Percentiles rank a stretch among this genome's conserved stretches.
phyloP scores from a whole-genome alignment of 2,329 filamentous ascomycete genomes.

The Atkinsonella hypoxylon region DNA sequence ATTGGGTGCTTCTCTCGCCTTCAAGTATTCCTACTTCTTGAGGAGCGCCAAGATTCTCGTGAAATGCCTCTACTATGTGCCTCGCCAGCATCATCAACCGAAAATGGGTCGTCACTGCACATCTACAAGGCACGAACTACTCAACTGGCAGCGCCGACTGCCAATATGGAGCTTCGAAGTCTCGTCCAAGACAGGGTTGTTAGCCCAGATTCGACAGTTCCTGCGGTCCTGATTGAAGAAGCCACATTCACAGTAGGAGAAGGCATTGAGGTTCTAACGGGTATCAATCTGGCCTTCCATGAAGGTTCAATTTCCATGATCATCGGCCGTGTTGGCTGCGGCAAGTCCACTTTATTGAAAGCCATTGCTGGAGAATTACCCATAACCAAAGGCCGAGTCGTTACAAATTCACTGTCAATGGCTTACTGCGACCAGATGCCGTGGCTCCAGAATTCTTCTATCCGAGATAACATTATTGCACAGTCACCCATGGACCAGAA shows the following conservation, averaged over 20 bases:
- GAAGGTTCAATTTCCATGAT: conserved; percentile 21
- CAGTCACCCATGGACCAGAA: conserved; percentile 14
- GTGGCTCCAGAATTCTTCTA: conserved; percentile 29
- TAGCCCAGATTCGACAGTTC: no score
- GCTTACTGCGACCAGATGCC: conserved; percentile 32
- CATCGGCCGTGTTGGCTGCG: conserved; percentile 30
- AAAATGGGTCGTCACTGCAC: not conserved
- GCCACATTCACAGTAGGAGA: conserved; percentile 11
- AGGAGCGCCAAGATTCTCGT: conserved; percentile 12
- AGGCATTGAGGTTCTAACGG: conserved; percentile 11
- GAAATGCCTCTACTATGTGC: not conserved
- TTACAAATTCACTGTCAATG: conserved; percentile 14
- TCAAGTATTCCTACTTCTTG: conserved; percentile 19
- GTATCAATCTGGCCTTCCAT: conserved; percentile 13
- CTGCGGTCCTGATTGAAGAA: conserved; percentile 3
- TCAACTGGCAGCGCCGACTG: not conserved
- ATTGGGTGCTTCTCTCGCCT: conserved; percentile 22
- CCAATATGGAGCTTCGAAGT: not conserved
- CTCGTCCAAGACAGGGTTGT: no score
- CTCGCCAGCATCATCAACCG: not conserved
- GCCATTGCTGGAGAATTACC: conserved; percentile 25
- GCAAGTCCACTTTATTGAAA: conserved; percentile 29
- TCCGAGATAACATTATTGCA: conserved; percentile 28
- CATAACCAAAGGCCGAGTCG: conserved; percentile 15
- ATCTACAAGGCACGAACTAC: not conserved